These are phyloP conservation scores for Beauveria caledonica DNA, from an alignment of 2,329 filamentous ascomycete genomes.

Conservation along the genomic window DNA sequence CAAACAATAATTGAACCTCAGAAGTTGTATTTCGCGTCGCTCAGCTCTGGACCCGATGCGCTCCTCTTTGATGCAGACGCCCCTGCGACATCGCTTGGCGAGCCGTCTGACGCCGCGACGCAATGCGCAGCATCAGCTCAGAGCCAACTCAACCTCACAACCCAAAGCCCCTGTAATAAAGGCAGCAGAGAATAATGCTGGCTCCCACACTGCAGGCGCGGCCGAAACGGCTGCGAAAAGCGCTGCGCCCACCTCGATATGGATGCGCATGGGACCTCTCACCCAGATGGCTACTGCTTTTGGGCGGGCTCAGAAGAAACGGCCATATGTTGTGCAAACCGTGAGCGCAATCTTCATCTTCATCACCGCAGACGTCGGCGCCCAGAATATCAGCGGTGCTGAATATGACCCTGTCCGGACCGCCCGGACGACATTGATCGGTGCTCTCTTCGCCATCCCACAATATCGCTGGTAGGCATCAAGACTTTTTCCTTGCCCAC, in stretches of 20 bases:
- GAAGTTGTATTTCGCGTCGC: background rate
- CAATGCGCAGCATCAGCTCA: background rate
- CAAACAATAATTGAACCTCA: background rate
- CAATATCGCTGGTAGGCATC: slow-evolving; percentile 66
- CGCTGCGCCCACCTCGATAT: slow-evolving; percentile 31
- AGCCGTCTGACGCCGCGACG: background rate
- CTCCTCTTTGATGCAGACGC: background rate
- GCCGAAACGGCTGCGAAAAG: background rate
- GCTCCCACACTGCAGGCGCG: background rate
- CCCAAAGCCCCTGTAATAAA: background rate
- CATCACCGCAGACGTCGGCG: slow-evolving; percentile 66
- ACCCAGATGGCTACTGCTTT: slow-evolving; percentile 51
- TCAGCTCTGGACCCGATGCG: background rate
- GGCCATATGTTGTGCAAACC: slow-evolving; percentile 75
- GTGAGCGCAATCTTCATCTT: slow-evolving; percentile 70
- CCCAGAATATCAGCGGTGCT: slow-evolving; percentile 58
- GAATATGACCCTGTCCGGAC: slow-evolving; percentile 64
- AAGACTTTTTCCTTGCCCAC: background rate
- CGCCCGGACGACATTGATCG: slow-evolving; percentile 63
- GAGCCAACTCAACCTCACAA: background rate
- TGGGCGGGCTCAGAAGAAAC: slow-evolving; percentile 58
- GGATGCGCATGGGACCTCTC: slow-evolving; percentile 50
- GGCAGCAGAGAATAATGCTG: background rate
- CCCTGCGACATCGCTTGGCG: background rate
- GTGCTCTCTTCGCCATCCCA: slow-evolving; percentile 65